Evolutionary conservation across 2,329 filamentous ascomycete genomes (phyloP).

Genomic region (Trichoderma sp.): DNA sequence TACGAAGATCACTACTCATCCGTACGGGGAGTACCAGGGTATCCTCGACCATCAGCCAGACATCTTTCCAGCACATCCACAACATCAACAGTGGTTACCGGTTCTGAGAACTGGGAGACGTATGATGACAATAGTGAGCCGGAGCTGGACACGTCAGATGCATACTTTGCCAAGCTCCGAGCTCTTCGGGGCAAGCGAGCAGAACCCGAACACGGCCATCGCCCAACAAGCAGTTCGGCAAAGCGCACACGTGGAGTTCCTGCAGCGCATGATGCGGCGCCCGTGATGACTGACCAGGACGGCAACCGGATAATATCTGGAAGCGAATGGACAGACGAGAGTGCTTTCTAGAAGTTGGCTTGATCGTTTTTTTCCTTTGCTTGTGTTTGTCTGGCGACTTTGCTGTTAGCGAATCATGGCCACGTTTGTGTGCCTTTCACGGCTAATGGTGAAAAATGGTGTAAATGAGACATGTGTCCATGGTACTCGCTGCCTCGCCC

Average conservation of each 20-base stretch:
- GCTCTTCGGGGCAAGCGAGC: conserved; percentile 65
- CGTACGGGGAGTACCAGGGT: conserved; percentile 38
- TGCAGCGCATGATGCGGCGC: conserved; percentile 48
- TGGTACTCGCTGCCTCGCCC: not conserved
- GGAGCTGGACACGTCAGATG: conserved; percentile 71
- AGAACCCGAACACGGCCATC: conserved; percentile 47
- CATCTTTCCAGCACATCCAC: conserved; percentile 66
- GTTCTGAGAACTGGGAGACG: conserved; percentile 97
- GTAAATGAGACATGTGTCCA: conserved; percentile 10
- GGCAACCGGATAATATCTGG: conserved; percentile 62
- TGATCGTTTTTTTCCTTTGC: not conserved
- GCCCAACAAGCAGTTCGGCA: conserved; percentile 41
- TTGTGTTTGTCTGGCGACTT: not conserved
- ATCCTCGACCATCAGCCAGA: conserved; percentile 48
- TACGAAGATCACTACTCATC: conserved; percentile 40
- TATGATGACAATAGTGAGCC: conserved; percentile 82
- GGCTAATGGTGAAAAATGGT: not conserved
- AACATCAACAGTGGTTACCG: conserved; percentile 72
- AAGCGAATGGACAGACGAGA: conserved; percentile 67
- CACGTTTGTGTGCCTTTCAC: not conserved
- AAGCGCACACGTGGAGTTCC: conserved; percentile 57
- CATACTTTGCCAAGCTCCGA: conserved; percentile 76
- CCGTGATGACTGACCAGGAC: conserved; percentile 53
- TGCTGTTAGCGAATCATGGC: not conserved
- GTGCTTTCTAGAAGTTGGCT: conserved; percentile 46